Base-by-base conservation (phyloP, 2,329 filamentous ascomycete species). In the Orbilia javanica region DNA sequence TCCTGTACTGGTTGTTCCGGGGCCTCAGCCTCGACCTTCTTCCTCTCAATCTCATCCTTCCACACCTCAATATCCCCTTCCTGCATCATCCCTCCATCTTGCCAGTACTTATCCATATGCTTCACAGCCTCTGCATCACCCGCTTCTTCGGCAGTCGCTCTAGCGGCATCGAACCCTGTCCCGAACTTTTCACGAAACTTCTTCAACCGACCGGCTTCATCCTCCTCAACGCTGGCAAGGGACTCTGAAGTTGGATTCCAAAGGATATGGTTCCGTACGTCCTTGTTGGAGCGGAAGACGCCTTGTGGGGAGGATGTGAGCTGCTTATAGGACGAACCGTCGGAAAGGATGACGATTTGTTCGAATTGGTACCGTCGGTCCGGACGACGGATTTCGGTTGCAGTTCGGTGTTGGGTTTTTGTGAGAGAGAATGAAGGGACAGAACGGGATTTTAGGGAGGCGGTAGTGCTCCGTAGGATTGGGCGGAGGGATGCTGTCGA, bases 351-450 rank as follows among this genome's bases (percentile, higher is more conserved):
- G 81, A 99, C 88, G 78, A 99, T 89, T 86, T 99, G 96, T n/a
- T 95, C 97, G 87, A 97, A 98, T 81, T 91, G 93, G 88, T 97
- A 98, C 48, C 96, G 95, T 4, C 94, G 90, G 83, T 94, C 92
- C n/a, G 94, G 94, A 15, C 96, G 93, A 79, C 88, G 89, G 83
- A 98, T 89, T 80, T 97, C 92, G 25, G 92, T 94, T 65, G 96
- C 96, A 3, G 48, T 77, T 25, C 73, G 48, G 31, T 71, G 83
- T 93, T 90, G 78, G 94, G 91, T 83, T 90, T 87, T 86, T 94
- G 92, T 62, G 85, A 85, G 84, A 25, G 74, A 25, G 55, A 66
- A 65, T 15, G 70, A 50, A 15, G 53, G 31, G 5, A 57, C 11
- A 3, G 68, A 69, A 36, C 31, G 65, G 44, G 62, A 27, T 57